Conservation (phyloP, 345 rosid genomes). For the Salix udensis region DNA sequence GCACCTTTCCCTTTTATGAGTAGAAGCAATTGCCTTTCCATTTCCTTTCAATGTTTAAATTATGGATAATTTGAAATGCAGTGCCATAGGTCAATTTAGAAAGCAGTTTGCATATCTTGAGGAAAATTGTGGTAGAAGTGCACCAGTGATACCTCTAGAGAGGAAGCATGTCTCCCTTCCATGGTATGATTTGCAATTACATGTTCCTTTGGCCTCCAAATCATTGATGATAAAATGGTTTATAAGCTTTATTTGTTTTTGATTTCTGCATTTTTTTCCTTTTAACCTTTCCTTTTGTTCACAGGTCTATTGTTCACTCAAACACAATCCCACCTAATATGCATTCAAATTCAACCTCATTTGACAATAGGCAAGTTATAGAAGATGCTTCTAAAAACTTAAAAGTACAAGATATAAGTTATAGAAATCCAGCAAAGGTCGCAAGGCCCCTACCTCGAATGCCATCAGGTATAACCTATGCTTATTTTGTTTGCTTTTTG, state of each 20-base stretch:
- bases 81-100: conserved; percentile 86
- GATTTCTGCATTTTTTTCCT: not conserved
- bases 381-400: conserved; percentile 44
- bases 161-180: conserved; percentile 63
- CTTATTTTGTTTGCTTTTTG: conserved; percentile 2
- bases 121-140: conserved; percentile 84
- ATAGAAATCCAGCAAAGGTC: conserved; percentile 41
- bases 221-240: not conserved
- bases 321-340: conserved; percentile 38
- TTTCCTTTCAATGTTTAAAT: not conserved
- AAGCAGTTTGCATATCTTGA: conserved; percentile 92
- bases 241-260: not conserved
- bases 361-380: conserved; percentile 40
- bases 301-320: conserved; percentile 73
- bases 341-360: conserved; percentile 36
- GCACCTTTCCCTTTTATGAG: not conserved
- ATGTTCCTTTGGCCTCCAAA: not conserved
- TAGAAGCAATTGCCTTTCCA: not conserved
- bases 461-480: conserved; percentile 51
- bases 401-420: conserved; percentile 38
- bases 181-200: conserved; percentile 13
- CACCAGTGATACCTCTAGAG: conserved; percentile 76
- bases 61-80: conserved; percentile 33
- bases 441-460: conserved; percentile 80
- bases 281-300: conserved; percentile 11